A percentile compares a stretch with the other conserved stretches of the same genome.
Evolutionary conservation across 352 stramenopile genomes (phyloP).

Genomic region (Blastocystis sp.): DNA sequence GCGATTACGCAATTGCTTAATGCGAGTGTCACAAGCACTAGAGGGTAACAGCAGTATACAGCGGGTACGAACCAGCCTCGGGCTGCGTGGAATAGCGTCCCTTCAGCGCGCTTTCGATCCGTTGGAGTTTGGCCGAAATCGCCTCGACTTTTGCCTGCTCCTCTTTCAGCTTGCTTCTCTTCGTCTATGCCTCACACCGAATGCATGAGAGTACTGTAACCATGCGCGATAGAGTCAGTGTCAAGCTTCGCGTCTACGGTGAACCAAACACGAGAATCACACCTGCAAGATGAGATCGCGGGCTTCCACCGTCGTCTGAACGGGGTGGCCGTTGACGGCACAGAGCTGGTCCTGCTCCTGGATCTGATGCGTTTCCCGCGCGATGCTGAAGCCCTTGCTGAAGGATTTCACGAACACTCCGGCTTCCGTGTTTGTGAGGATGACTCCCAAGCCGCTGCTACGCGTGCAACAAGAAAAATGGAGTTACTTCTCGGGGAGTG

Average conservation of each 20-base stretch:
- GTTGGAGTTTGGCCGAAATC: conserved; percentile 1
- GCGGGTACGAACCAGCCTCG: neutral
- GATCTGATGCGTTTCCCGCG: conserved; percentile 8
- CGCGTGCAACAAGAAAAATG: neutral
- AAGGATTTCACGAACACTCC: conserved; percentile 58
- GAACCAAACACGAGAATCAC: neutral
- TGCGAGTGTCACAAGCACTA: neutral
- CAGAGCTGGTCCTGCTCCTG: neutral
- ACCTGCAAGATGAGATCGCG: conserved; percentile 5
- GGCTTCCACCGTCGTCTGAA: conserved; percentile 18
- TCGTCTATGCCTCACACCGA: neutral
- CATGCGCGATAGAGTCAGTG: conserved; percentile 18
- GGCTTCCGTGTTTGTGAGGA: neutral
- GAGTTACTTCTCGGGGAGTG: neutral
- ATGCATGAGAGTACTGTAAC: neutral
- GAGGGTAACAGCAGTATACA: neutral
- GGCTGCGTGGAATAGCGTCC: neutral
- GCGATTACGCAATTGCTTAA: neutral
- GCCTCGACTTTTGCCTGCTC: neutral
- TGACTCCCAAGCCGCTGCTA: conserved; percentile 6
- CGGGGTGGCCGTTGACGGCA: conserved; percentile 3
- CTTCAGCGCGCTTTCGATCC: conserved; percentile 7
- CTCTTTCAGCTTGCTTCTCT: neutral
- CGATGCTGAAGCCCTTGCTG: conserved; percentile 16
- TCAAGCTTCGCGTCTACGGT: neutral